Conservation (phyloP, 129 eudicot species). For the Lonicera japonica region DNA sequence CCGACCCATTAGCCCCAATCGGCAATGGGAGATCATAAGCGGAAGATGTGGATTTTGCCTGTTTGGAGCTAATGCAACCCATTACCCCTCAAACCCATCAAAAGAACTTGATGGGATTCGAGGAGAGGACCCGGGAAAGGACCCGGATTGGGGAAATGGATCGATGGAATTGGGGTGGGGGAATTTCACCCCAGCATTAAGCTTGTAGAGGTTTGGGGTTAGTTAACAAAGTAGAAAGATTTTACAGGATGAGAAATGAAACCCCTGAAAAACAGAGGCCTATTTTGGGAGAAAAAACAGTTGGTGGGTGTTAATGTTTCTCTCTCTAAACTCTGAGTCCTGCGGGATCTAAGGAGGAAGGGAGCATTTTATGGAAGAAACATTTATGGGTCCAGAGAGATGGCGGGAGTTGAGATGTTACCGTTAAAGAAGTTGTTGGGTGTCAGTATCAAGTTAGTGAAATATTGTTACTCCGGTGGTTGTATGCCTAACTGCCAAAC, state of each 20-base stretch:
- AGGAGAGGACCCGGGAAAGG: slow-evolving; percentile 35
- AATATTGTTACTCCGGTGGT: background rate
- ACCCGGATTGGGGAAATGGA: slow-evolving; percentile 37
- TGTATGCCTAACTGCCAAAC: slow-evolving; percentile 5
- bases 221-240: background rate
- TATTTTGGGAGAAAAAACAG: slow-evolving; percentile 1
- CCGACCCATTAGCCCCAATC: slow-evolving; percentile 2
- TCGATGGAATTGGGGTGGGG: background rate
- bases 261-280: slow-evolving; percentile 17
- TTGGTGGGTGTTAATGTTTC: background rate
- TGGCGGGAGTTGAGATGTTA: background rate
- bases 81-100: slow-evolving; percentile 69
- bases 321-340: slow-evolving; percentile 5
- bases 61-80: slow-evolving; percentile 83
- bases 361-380: slow-evolving; percentile 16
- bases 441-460: background rate
- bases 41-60: slow-evolving; percentile 14
- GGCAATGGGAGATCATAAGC: slow-evolving; percentile 13
- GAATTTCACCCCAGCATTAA: slow-evolving; percentile 3
- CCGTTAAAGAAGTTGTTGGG: slow-evolving; percentile 11
- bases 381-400: slow-evolving; percentile 22
- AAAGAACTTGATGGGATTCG: slow-evolving; percentile 34
- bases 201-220: slow-evolving; percentile 1
- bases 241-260: background rate
- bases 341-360: slow-evolving; percentile 30